phyloP scores from a whole-genome alignment of 768 basidiomycete species.

The Wakefieldia striispora region DNA sequence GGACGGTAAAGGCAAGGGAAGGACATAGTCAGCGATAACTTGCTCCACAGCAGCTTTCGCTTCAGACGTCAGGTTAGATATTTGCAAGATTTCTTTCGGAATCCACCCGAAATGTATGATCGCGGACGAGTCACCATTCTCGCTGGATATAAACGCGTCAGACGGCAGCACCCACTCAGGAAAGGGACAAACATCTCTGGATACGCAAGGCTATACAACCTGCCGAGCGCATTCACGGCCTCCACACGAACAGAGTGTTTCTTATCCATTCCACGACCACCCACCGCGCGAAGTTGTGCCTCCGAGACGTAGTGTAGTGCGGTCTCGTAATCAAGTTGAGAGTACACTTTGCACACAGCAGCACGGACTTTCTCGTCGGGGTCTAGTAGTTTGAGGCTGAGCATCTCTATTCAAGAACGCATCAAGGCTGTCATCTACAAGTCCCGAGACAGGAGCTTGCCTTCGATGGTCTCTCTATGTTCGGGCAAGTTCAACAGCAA shows the following conservation, averaged over 20 bases:
- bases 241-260: slow-evolving; percentile 73
- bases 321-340: slow-evolving; percentile 87
- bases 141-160: slow-evolving; percentile 44
- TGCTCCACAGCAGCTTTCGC: slow-evolving; percentile 66
- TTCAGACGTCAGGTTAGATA: slow-evolving; percentile 50
- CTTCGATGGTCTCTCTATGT: slow-evolving; percentile 66
- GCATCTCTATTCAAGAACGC: slow-evolving; percentile 42
- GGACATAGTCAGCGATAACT: slow-evolving; percentile 67
- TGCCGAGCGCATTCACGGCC: slow-evolving; percentile 74
- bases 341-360: slow-evolving; percentile 78
- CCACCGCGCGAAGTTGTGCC: slow-evolving; percentile 58
- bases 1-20: slow-evolving; percentile 67
- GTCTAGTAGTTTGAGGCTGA: slow-evolving; percentile 70
- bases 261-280: slow-evolving; percentile 77
- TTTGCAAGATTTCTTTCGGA: slow-evolving; percentile 66
- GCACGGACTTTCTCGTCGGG: slow-evolving; percentile 91
- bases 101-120: slow-evolving; percentile 91
- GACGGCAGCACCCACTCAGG: not conserved
- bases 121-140: slow-evolving; percentile 72
- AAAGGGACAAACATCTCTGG: slow-evolving; percentile 76
- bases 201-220: slow-evolving; percentile 78
- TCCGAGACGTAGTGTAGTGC: slow-evolving; percentile 77
- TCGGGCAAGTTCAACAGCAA: slow-evolving; percentile 68
- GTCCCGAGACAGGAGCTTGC: slow-evolving; percentile 39
- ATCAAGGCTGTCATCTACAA: slow-evolving; percentile 1